A percentile compares a stretch with the other conserved stretches of the same genome.
Conservation (phyloP, 2,329 filamentous ascomycete genomes). For the Aspergillus terreus region DNA sequence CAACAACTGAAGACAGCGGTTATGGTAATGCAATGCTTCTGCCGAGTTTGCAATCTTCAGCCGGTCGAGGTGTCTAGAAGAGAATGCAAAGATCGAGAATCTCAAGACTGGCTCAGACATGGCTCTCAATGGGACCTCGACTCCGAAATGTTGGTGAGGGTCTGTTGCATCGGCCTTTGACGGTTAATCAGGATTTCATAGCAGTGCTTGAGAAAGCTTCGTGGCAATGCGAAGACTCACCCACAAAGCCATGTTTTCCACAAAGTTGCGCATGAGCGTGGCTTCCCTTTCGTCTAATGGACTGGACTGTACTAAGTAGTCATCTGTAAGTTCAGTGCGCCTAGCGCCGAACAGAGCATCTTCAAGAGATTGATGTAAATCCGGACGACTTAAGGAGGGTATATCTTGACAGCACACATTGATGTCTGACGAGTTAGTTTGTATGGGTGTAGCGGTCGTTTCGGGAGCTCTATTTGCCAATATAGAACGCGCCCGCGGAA, state of each 20-base stretch:
- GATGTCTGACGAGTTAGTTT: too few relatives aligned
- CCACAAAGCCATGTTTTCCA: constrained; percentile 33
- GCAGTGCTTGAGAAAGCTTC: neutral
- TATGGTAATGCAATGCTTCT: constrained; percentile 32
- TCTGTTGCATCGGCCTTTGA: constrained; percentile 32
- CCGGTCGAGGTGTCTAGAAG: constrained; percentile 30
- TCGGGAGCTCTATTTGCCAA: too few relatives aligned
- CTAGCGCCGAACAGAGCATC: too few relatives aligned
- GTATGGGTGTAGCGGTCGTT: too few relatives aligned
- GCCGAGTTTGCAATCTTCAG: constrained; percentile 17
- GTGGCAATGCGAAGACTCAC: constrained; percentile 9
- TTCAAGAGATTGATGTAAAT: too few relatives aligned
- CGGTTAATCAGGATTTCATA: too few relatives aligned
- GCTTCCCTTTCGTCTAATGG: constrained; percentile 18
- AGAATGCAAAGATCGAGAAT: constrained; percentile 31
- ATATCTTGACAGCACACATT: too few relatives aligned
- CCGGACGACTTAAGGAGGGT: too few relatives aligned
- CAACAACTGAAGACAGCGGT: constrained; percentile 30
- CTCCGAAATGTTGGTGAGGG: constrained; percentile 27
- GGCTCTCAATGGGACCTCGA: constrained; percentile 27
- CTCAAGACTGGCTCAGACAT: constrained; percentile 30
- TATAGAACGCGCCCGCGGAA: too few relatives aligned
- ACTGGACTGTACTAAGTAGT: neutral
- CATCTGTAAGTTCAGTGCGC: neutral
- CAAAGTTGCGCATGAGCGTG: constrained; percentile 25